Base-by-base conservation (phyloP, 345 rosid genomes). In the Citrus hindsii region DNA sequence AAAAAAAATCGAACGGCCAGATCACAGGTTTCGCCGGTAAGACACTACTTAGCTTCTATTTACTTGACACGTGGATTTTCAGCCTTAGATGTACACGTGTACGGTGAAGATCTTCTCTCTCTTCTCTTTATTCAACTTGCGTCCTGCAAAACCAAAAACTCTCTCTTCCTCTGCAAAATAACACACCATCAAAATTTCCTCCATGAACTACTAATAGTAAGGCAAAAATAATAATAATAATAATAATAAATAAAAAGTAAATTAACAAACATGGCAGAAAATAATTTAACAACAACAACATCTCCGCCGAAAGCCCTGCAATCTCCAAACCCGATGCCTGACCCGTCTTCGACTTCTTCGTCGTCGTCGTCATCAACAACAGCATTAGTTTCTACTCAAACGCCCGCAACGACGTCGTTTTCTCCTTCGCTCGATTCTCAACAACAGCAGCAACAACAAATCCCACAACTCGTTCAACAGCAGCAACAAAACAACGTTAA, bases 351-450 rank as follows among this genome's bases (percentile, higher is more conserved):
- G 37, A 35, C 37, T 3, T 24, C 66, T 25, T 74, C 85, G 9
- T 53, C 55, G 2, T n/a, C 63, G 1, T 22, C 75, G 2, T 38
- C 46, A 18, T 8, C 75, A 60, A 48, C 37, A 24, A 35, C 76
- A 59, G 42, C 79, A 19, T 59, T 59, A 59, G 12, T n/a, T 59
- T 59, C 62, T 2, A 22, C 61, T 56, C 61, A 56, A 66, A 66
- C 48, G 3, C 38, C 76, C 0, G 24, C 83, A 18, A 37, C 55
- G 67, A 73, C 66, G 73, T 71, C 35, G 68, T 80, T 35, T 67
- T 86, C 93, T 53, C 81, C 89, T 1, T 83, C 91, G 13, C 65
- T 87, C 37, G 92, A 89, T 79, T 87, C 84, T 42, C 87, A 80
- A 63, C 86, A 83, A 60, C 88, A 85, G 32, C 77, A 77, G n/a